Base-by-base conservation (phyloP, 176 grass and related monocot genomes). In the Carex littledalei region DNA sequence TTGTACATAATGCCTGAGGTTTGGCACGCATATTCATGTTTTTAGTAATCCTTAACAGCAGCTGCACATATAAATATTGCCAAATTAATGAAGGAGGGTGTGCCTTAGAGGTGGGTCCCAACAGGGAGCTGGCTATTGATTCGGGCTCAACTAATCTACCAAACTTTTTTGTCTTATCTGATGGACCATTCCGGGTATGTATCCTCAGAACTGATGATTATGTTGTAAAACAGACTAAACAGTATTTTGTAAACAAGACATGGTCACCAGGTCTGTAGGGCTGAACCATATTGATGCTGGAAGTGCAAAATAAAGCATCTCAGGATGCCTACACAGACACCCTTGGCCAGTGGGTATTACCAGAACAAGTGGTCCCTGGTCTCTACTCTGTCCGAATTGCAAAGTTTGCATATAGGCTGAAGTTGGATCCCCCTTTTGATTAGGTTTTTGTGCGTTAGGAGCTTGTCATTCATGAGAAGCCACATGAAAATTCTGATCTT, bases 61-160 rank as follows among this genome's bases (percentile, higher is more conserved):
- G 64, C 68, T 85, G 63, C 86, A 99, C 96, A 77, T 95, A 99
- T 66, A 99, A 95, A 88, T 99, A 99, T 78, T 94, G 88, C 78
- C 90, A 92, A 92, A 89, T 92, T 89, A 85, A 81, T 67, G 71
- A 91, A 95, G 85, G 79, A 76, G 57, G 29, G 16, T 73, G 90
- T 85, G 76, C 86, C 9, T 83, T 95, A 79, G 96, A 99, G 86
- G 50, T 90, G 11, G 96, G 96, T 59, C 93, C 88, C 29, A 95
- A 95, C 84, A 95, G 96, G 86, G 93, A 92, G 85, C 81, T 91
- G 85, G 87, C 84, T 90, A 13, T 95, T 69, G 96, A 99, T 58
- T 58, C 86, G 74, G 84, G 88, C 53, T 90, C 90, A 67, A 67
- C 66, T 62, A 89, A 88, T 87, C 88, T 78, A 64, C 86, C 93